Conservation (phyloP, 257 asterid genomes). For the Prunella vulgaris region DNA sequence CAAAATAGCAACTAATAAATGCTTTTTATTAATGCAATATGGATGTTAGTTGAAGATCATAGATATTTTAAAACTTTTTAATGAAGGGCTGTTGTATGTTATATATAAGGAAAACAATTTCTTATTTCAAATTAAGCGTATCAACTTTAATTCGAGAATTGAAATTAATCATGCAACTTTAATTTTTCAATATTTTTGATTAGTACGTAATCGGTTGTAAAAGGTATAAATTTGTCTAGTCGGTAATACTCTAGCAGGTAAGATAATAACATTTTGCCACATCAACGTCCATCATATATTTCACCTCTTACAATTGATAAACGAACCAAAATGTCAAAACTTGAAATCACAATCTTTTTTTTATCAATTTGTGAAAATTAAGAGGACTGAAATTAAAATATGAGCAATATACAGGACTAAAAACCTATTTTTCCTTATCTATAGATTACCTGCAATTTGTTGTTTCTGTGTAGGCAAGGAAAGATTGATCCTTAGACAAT, state of each 20-base stretch:
- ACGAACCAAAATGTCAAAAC: neutral
- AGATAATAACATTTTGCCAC: neutral
- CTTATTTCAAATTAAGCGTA: too few relatives aligned
- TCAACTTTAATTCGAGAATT: neutral
- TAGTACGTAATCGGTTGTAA: too few relatives aligned
- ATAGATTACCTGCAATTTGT: conserved; percentile 72
- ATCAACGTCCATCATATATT: too few relatives aligned
- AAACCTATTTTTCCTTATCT: neutral
- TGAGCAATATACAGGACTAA: neutral
- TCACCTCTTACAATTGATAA: too few relatives aligned
- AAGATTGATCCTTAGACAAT: conserved; percentile 71
- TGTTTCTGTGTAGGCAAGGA: conserved; percentile 76
- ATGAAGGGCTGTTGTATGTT: neutral
- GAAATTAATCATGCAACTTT: neutral
- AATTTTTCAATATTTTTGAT: too few relatives aligned
- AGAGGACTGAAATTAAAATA: neutral
- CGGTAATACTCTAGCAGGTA: too few relatives aligned
- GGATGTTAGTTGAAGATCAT: too few relatives aligned
- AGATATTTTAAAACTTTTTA: too few relatives aligned
- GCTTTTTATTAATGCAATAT: too few relatives aligned
- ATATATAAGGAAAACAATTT: neutral
- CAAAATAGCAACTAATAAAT: too few relatives aligned
- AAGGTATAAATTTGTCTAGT: too few relatives aligned
- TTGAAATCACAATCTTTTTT: neutral
- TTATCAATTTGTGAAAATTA: neutral